Evolutionary conservation across 2,329 filamentous ascomycete species (phyloP).

Genomic region (Paracoccidioides brasiliensis): DNA sequence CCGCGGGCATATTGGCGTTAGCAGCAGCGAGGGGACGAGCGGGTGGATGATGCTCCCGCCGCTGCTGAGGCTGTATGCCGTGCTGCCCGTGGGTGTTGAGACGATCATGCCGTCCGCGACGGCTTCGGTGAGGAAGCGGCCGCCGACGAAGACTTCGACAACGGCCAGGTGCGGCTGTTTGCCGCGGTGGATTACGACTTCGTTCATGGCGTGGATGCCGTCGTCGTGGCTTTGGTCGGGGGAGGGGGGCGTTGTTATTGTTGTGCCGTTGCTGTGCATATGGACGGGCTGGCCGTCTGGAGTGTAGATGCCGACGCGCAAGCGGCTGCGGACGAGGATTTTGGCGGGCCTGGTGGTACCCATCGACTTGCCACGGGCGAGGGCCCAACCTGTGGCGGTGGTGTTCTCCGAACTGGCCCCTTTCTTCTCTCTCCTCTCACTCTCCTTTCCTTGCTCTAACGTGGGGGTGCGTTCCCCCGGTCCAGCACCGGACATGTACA

Average conservation of each 20-base stretch:
- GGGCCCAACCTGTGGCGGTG: conserved; percentile 47
- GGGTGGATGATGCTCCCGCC: conserved; percentile 93
- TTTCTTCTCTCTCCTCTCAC: conserved; percentile 21
- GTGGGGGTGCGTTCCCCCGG: conserved; percentile 34
- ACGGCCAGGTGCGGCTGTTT: conserved; percentile 80
- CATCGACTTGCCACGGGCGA: conserved; percentile 67
- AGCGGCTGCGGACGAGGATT: conserved; percentile 70
- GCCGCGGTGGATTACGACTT: conserved; percentile 85
- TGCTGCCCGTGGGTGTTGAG: conserved; percentile 86
- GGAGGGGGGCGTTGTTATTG: conserved; percentile 15
- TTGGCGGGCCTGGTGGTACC: conserved; percentile 61
- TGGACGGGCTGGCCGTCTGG: conserved; percentile 40
- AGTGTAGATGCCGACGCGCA: conserved; percentile 76
- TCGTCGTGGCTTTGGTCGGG: conserved; percentile 21
- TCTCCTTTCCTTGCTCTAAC: conserved; percentile 25
- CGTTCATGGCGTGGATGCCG: conserved; percentile 69
- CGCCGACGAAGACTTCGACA: conserved; percentile 81
- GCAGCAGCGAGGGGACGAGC: conserved; percentile 70
- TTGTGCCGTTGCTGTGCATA: conserved; percentile 15
- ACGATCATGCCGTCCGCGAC: conserved; percentile 93
- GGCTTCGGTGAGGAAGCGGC: conserved; percentile 80
- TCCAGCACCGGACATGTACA: conserved; percentile 66
- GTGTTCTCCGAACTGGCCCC: conserved; percentile 8
- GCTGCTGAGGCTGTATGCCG: conserved; percentile 85
- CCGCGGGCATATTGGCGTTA: conserved; percentile 89